Conservation (phyloP, 2,329 filamentous ascomycete genomes). For the Teratosphaeriaceae sp. region DNA sequence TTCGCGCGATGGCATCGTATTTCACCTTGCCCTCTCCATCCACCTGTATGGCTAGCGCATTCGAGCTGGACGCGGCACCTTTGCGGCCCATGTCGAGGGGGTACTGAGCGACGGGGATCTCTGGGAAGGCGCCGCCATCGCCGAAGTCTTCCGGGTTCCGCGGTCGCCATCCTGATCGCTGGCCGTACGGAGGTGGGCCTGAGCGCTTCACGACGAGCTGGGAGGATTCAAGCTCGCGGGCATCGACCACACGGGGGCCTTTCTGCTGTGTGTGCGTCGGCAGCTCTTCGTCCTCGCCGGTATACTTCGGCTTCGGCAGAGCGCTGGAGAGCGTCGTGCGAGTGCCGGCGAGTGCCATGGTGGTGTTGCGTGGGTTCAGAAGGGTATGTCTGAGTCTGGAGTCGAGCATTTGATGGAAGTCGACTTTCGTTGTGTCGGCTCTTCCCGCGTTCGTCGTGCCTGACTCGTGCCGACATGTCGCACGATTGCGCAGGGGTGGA, state of each 20-base stretch:
- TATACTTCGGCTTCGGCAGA: slow-evolving; percentile 85
- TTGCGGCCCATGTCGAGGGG: slow-evolving; percentile 93
- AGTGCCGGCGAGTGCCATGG: slow-evolving; percentile 1
- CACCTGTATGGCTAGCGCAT: slow-evolving; percentile 87
- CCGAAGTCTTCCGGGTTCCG: slow-evolving; percentile 85
- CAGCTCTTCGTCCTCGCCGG: slow-evolving; percentile 78
- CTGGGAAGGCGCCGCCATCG: slow-evolving; percentile 92
- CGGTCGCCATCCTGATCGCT: slow-evolving; percentile 85
- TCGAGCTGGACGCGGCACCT: slow-evolving; percentile 56
- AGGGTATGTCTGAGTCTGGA: background rate
- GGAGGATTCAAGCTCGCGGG: slow-evolving; percentile 72
- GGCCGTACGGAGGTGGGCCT: slow-evolving; percentile 81
- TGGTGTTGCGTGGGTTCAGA: background rate
- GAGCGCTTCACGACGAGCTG: slow-evolving; percentile 78
- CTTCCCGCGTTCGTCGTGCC: background rate
- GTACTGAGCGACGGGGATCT: slow-evolving; percentile 90
- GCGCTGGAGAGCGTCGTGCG: slow-evolving; percentile 62
- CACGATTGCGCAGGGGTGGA: no score
- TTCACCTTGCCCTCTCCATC: slow-evolving; percentile 89
- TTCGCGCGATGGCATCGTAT: slow-evolving; percentile 88
- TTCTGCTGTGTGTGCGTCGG: slow-evolving; percentile 64
- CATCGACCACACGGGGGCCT: slow-evolving; percentile 75
- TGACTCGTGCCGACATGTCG: background rate
- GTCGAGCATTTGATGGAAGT: background rate
- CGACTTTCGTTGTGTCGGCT: background rate